Evolutionary conservation across 2,329 filamentous ascomycete genomes (phyloP), one percentile per base, ranked within the genome.

Genomic region (Penicillium italicum): DNA sequence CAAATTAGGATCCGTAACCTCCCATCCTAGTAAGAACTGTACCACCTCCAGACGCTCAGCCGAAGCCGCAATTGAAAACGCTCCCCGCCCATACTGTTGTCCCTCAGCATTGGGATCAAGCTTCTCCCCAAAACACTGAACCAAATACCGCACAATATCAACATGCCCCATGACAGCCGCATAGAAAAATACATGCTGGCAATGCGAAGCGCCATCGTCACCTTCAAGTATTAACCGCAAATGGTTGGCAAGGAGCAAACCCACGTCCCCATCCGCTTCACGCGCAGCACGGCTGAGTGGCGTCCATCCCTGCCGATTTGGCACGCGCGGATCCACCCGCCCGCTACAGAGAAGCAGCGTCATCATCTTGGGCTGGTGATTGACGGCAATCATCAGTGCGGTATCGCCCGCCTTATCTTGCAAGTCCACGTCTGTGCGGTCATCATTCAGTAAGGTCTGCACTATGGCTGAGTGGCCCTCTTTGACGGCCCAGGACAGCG

Each of bases 151-250:
- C 10, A 62, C 62, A 22, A 61, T 57, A 38, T 65, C 62, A 9
- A 58, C 22, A 16, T 62, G 57, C 0, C 62, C 62, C 45, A 55
- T 56, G 10, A 64, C 59, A 34, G 62, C 61, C 34, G 62, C 62
- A 20, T 61, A 61, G 33, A 61, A 62, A 26, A 65, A 65, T 1
- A 65, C 62, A 54, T 64, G 60, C 41, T 65, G 62, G 5, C 62
- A 59, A 49, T 65, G 60, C 5, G 14, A 47, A 12, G 46, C 41
- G 1, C 45, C 24, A 22, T 57, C 37, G 18, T 61, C 41, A 3
- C 60, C 62, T 16, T 64, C 55, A 2, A 65, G 40, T 10, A 65
- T 65, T 14, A 61, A 28, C 18, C 52, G 46, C 22, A 65, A 22
- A 52, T 65, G 62, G 12, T 57, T 47, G 0, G 61, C 62, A 20